These are phyloP conservation scores for Saccharomycodes ludwigii DNA, from an alignment of 805 yeast species.

Conservation along the genomic window DNA sequence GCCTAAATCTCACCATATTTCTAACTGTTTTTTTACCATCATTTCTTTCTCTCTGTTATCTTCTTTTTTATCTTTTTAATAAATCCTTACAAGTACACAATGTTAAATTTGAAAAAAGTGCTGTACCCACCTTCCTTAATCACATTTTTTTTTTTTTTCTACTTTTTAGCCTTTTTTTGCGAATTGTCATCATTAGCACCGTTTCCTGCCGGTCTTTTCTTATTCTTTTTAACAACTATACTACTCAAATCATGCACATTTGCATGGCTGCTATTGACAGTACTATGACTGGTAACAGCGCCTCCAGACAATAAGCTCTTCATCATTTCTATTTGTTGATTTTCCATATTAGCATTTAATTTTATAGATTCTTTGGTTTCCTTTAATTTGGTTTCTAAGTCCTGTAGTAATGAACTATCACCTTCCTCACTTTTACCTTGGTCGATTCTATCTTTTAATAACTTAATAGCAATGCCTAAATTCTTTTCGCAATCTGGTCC, in stretches of 20 bases:
- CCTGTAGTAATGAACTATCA: neutral
- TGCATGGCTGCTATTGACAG: neutral
- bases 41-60: too few relatives aligned
- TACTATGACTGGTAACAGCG: neutral
- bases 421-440: slow-evolving; percentile 26
- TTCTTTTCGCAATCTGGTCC: slow-evolving; percentile 42
- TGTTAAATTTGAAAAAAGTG: too few relatives aligned
- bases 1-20: too few relatives aligned
- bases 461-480: slow-evolving; percentile 38
- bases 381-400: neutral
- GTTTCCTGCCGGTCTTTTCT: too few relatives aligned
- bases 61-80: too few relatives aligned
- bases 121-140: too few relatives aligned
- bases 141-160: too few relatives aligned
- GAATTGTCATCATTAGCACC: too few relatives aligned
- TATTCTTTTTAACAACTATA: slow-evolving; percentile 7
- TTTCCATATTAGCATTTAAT: neutral
- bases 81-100: too few relatives aligned
- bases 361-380: neutral
- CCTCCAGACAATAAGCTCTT: neutral
- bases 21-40: too few relatives aligned
- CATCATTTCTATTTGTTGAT: neutral
- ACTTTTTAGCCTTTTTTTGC: too few relatives aligned
- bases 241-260: slow-evolving; percentile 3
- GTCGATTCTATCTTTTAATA: slow-evolving; percentile 31